Evolutionary conservation across 2,329 filamentous ascomycete genomes (phyloP), one percentile per base, ranked within the genome.

Genomic region (Myriosclerotinia curreyana): DNA sequence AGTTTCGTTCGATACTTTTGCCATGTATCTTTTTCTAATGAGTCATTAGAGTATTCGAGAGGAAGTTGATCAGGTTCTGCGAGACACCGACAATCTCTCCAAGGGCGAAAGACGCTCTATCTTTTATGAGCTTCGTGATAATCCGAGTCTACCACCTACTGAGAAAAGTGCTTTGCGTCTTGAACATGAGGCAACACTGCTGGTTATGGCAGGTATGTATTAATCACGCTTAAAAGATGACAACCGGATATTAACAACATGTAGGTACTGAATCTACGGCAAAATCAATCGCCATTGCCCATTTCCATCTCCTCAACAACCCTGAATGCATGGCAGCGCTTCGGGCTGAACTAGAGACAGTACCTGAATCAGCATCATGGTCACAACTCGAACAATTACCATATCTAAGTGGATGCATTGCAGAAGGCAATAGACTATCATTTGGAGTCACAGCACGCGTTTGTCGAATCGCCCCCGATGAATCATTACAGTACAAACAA

Each of bases 121-220:
- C 5, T 38, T 48, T 51, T 52, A 20, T 38, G 61, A n/a, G 38
- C 56, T 40, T 15, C 46, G 46, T 49, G 59, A 65, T 48, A 65
- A 60, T 49, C 42, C 50, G 12, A 48, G 17, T 31, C 36, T 65
- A 31, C 59, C 64, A 65, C 54, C 63, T 5, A n/a, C 65, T 3
- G 77, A 78, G 48, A 77, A 76, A 65, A 67, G 70, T 0, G 25
- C 71, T 0, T 44, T 62, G 2, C 71, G 76, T 1, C 68, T 78
- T 4, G 67, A 68, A 5, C 68, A 72, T 3, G 77, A 79, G 31
- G 72, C 69, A 17, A 66, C 69, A 0, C 49, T 77, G 0, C 71
- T 75, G 12, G 71, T 69, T 28, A 62, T 66, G 1, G 77, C 76
- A 2, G 77, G 75, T 34, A 53, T 36, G 51, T 25, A 20, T 34